Conservation (phyloP, 208 protist species). For the Borovskyia barvae region DNA sequence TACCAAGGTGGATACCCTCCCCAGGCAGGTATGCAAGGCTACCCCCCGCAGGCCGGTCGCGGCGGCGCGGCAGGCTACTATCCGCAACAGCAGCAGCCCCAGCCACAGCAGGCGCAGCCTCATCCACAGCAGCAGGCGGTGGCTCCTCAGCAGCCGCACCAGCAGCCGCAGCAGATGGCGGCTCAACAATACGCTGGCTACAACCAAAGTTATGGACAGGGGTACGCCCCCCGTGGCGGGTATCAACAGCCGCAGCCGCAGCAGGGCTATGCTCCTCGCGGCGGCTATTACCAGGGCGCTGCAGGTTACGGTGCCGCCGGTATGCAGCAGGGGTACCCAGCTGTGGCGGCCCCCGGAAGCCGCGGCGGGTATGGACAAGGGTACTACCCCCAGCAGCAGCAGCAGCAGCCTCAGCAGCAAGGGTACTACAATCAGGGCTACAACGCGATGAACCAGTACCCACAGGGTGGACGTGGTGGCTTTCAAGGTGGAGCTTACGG, state of each 20-base stretch:
- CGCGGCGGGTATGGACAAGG: slow-evolving; percentile 12
- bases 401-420: slow-evolving; percentile 11
- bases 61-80: slow-evolving; percentile 24
- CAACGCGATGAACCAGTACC: slow-evolving; percentile 5
- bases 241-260: slow-evolving; percentile 2
- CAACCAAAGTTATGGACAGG: neutral
- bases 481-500: slow-evolving; percentile 23
- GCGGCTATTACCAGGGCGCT: slow-evolving; percentile 23
- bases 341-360: neutral
- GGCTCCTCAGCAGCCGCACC: neutral
- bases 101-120: neutral
- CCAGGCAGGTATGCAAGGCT: slow-evolving; percentile 14
- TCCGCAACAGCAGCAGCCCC: slow-evolving; percentile 22
- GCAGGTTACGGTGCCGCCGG: neutral
- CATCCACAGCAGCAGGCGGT: neutral
- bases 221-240: neutral
- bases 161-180: neutral
- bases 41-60: slow-evolving; percentile 11
- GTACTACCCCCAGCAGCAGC: slow-evolving; percentile 18
- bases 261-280: slow-evolving; percentile 19
- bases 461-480: slow-evolving; percentile 6
- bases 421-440: slow-evolving; percentile 18
- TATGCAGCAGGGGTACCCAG: slow-evolving; percentile 1
- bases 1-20: slow-evolving; percentile 21
- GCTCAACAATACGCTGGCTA: slow-evolving; percentile 6